Conservation (phyloP, 1,139 yeast species). For the Kurtzmaniella quercitrusa region DNA sequence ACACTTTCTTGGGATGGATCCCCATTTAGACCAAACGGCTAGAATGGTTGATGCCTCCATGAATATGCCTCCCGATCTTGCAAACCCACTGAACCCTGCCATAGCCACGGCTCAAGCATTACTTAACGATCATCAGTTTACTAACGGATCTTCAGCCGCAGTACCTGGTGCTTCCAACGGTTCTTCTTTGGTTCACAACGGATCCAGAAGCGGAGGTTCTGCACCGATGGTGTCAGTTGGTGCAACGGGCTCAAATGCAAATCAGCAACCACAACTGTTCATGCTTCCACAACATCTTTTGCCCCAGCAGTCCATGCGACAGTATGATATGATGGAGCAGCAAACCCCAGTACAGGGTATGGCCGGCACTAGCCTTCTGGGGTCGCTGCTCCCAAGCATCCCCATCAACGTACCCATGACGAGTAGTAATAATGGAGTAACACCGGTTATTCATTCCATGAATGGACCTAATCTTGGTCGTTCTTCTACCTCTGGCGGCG, state of each 20-base stretch:
- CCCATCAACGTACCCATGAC: not conserved
- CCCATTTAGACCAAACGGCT: conserved; percentile 8
- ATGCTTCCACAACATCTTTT: conserved; percentile 7
- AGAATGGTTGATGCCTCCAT: not conserved
- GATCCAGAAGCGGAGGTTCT: not conserved
- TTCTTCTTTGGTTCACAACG: not conserved
- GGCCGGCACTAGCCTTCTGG: not conserved
- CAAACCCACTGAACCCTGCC: conserved; percentile 18
- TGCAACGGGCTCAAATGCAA: conserved; percentile 11
- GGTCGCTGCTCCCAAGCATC: not conserved
- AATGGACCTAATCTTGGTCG: not conserved
- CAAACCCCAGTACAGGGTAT: not conserved
- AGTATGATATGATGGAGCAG: conserved; percentile 3
- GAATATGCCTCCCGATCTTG: conserved; percentile 10
- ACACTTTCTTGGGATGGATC: conserved; percentile 9
- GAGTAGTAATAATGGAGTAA: not conserved
- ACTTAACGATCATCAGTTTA: conserved; percentile 9
- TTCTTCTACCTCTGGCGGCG: not conserved
- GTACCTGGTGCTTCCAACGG: not conserved
- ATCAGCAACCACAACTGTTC: conserved; percentile 6
- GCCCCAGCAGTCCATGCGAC: conserved; percentile 9
- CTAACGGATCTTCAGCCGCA: not conserved
- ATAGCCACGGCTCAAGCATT: conserved; percentile 19
- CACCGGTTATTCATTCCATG: not conserved
- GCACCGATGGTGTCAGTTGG: not conserved